Base-by-base conservation (phyloP, 441 rosid genomes). In the Gossypium schwendimanii region DNA sequence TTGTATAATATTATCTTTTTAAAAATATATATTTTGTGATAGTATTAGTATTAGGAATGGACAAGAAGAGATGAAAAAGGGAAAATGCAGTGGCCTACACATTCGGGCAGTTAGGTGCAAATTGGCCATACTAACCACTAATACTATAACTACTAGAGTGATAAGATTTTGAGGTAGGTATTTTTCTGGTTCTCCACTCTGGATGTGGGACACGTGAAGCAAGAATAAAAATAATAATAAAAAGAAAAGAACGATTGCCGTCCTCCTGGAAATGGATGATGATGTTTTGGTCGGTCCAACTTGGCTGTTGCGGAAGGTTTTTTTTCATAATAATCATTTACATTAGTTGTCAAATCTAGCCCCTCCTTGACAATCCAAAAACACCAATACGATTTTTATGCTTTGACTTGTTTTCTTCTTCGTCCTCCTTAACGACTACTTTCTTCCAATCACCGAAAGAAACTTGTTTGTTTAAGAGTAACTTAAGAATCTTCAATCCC, bases 61-160 rank as follows among this genome's bases (percentile, higher is more conserved):
- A 47, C 17, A 47, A 31, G 18, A 3, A 26, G 45, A 39, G 21
- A 6, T 45, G 41, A 45, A 41, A 75, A 49, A 17, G 50, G 11
- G 54, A 52, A 20, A 36, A 24, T 71, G 62, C 28, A 31, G 36
- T 84, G 91, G 87, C 87, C 87, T 85, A 85, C 85, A 76, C 23
- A 41, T 65, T 33, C 61, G 62, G 73, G 86, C 77, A 82, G 85
- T 82, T 85, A 7, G 83, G 80, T 83, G 86, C 84, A 78, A 82
- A 79, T 85, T 69, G 90, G 79, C 78, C 55, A 57, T 36, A 61
- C 77, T 76, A 82, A 82, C 86, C 79, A 83, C 86, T 24, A 50
- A 50, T 79, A 86, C 77, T 79, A 67, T 74, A 84, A 83, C 89
- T 84, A 82, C 81, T 84, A 74, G 82, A 77, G 82, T 72, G 85